Base-by-base conservation (phyloP, 306 rosid genomes). In the Castanospermum australe region DNA sequence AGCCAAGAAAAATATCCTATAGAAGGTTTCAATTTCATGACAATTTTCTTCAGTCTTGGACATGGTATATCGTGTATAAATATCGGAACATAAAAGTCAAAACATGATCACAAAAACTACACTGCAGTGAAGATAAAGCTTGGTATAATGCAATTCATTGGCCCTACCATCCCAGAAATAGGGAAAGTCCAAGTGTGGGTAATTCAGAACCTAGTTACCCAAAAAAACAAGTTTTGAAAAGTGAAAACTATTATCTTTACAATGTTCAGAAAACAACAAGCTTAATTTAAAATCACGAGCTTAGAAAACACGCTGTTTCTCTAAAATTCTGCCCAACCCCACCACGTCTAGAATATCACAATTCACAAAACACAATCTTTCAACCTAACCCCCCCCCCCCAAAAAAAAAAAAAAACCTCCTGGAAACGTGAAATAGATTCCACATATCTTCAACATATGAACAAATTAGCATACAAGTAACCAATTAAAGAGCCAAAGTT, bases 401-500 rank as follows among this genome's bases (percentile, higher is more conserved):
- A n/a, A n/a, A n/a, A n/a, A n/a, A n/a, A n/a, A n/a, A n/a, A n/a
- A 66, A 55, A 38, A 38, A 8, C 66, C 66, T 66, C 24, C 30
- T 15, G 55, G 44, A 56, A 39, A 41, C 5, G 22, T 8, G 48
- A 78, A 55, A 42, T 10, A 15, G 45, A 52, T 21, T 11, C 1
- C 6, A 1, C 15, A 15, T 8, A 24, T 50, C 42, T 14, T 67
- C 28, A 55, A 17, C 6, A 17, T 14, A 12, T 66, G 20, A 42
- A 39, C 18, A 67, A 69, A 57, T 44, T 39, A 42, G 50, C 3
- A 3, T 3, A 28, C 32, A 3, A 28, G 17, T 20, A 64, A 57
- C 20, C 64, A 65, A 38, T 21, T 42, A 51, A 64, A 77, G 6
- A 77, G 66, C 45, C 47, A 18, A 42, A 63, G 67, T 55, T 71